Percentiles rank a stretch among this genome's conserved stretches.
Conservation (phyloP, 768 basidiomycete genomes). For the Tylopilus balloui region DNA sequence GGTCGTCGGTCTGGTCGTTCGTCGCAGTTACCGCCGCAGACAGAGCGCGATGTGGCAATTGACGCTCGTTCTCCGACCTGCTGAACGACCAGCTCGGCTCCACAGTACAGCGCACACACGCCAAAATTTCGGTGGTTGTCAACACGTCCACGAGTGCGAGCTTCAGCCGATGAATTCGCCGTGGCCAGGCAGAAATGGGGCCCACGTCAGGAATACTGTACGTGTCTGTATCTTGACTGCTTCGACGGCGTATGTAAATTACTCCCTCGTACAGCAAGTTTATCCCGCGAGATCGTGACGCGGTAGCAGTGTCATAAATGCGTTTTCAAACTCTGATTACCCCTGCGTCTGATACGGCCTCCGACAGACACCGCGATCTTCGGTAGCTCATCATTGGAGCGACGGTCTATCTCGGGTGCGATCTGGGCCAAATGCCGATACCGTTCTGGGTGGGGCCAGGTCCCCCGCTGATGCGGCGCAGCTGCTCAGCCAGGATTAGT, state of each 20-base stretch:
- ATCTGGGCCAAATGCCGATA: constrained; percentile 3
- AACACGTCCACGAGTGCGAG: not conserved
- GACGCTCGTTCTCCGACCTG: not conserved
- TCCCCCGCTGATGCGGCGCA: constrained; percentile 24
- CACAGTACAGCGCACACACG: not conserved
- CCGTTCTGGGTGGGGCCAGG: constrained; percentile 13
- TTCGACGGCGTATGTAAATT: constrained; percentile 9
- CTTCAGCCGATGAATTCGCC: not conserved
- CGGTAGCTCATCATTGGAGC: not conserved
- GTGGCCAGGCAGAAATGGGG: not conserved
- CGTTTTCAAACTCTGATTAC: constrained; percentile 21
- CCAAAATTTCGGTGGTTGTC: constrained; percentile 1
- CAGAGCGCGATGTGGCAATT: not conserved
- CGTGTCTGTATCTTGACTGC: constrained; percentile 11
- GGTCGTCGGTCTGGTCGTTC: not conserved
- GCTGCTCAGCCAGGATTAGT: constrained; percentile 7
- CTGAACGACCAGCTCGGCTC: not conserved
- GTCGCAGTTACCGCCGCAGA: constrained; percentile 2
- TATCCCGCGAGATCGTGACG: constrained; percentile 23
- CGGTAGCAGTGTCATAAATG: constrained; percentile 10
- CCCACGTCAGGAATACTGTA: constrained; percentile 9
- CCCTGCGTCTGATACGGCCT: constrained; percentile 8
- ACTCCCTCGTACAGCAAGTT: constrained; percentile 3
- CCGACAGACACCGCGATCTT: constrained; percentile 14
- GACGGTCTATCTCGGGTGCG: constrained; percentile 8